Percentiles rank a stretch among this genome's conserved stretches.
phyloP scores from a whole-genome alignment of 1,284 basidiomycete species.

The Gymnopus androsaceus region DNA sequence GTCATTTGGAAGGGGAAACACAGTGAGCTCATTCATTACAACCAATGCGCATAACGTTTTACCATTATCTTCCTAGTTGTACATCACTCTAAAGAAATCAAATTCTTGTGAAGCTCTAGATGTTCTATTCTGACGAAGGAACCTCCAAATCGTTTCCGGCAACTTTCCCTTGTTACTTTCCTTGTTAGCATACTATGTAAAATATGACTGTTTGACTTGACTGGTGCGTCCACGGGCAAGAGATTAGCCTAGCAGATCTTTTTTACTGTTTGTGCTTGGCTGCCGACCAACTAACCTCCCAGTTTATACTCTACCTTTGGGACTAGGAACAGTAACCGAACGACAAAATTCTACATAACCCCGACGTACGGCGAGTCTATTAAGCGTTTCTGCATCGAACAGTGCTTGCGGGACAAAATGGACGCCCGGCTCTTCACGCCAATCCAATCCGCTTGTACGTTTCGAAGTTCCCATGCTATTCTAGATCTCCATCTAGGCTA shows the following conservation, averaged over 20 bases:
- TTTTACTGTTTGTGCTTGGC: no score
- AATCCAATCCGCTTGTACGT: neutral
- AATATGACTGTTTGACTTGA: no score
- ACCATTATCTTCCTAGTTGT: constrained; percentile 44
- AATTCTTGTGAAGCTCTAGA: constrained; percentile 33
- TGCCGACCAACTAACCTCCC: no score
- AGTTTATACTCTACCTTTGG: no score
- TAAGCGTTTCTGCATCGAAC: neutral
- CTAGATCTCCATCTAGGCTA: neutral
- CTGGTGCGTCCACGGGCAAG: no score
- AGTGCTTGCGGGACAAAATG: neutral
- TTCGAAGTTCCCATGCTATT: constrained; percentile 4
- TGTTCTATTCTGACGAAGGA: no score
- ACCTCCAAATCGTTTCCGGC: no score
- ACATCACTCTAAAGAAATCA: constrained; percentile 41
- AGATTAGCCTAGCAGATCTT: no score
- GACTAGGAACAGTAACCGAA: no score
- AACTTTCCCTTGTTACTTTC: no score
- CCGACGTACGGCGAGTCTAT: constrained; percentile 23
- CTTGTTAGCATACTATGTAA: no score
- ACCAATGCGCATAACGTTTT: constrained; percentile 12
- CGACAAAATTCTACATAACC: constrained; percentile 20
- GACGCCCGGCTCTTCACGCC: neutral
- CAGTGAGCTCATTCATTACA: constrained; percentile 15
- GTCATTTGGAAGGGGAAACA: constrained; percentile 46